Percentiles rank a stretch among this genome's conserved stretches.
Evolutionary conservation across 2,329 filamentous ascomycete species (phyloP).

Genomic region (Sporothrix sp.): DNA sequence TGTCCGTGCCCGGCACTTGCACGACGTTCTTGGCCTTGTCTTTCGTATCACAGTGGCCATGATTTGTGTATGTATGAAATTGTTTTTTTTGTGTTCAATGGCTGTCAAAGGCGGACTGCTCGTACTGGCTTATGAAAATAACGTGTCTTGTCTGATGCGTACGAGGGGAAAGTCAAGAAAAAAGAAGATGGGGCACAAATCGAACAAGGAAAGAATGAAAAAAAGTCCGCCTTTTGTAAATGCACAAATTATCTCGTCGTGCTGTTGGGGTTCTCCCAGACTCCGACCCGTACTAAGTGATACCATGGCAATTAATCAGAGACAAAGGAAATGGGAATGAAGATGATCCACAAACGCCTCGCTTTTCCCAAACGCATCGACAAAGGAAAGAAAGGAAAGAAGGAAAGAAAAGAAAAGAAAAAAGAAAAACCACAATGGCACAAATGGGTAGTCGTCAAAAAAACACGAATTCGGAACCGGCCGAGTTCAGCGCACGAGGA

Average conservation of each 20-base stretch:
- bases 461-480: background rate
- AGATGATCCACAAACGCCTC: slow-evolving; percentile 7
- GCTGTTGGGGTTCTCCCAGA: background rate
- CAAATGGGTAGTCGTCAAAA: no score
- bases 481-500: slow-evolving; percentile 26
- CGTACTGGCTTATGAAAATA: no score
- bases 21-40: no score
- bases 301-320: background rate
- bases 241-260: slow-evolving; percentile 5
- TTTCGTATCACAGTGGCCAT: no score
- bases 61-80: no score
- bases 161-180: background rate
- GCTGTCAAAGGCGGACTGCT: no score
- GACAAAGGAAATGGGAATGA: background rate
- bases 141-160: background rate
- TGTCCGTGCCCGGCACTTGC: no score
- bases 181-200: background rate
- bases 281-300: slow-evolving; percentile 2
- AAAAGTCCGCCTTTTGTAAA: slow-evolving; percentile 3
- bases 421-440: background rate
- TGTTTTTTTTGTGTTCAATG: no score
- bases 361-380: slow-evolving; percentile 12
- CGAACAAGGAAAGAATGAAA: background rate
- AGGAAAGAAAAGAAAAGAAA: background rate
- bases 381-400: background rate